Evolutionary conservation across 1,139 yeast species (phyloP), one percentile per base, ranked within the genome.

Genomic region (Wickerhamomyces sp.): DNA sequence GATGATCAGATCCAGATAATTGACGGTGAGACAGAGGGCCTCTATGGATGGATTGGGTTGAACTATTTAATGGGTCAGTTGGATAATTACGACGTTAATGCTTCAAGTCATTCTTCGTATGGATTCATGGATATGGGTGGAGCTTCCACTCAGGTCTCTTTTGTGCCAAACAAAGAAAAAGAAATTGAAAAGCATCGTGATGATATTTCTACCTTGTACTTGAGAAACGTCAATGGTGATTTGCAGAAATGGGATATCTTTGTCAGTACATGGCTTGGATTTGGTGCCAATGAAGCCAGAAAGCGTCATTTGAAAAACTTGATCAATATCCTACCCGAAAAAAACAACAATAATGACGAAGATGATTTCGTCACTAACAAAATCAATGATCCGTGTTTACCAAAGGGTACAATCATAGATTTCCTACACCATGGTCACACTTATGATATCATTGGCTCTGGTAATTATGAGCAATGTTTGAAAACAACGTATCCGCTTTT

Each of bases 41-140:
- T 82, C 3, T 85, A 81, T 55, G 95, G 94, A 1, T 85, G 95
- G 95, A 55, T 84, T 22, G 85, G 85, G 1, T 62, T 84, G 39
- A 85, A 85, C 54, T 84, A 83, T 58, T 58, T 84, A 35, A 67
- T 76, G 70, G 79, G 78, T 0, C 73, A 70, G 49, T 70, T 80
- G 36, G 61, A 76, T 39, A 59, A 68, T 37, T 78, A 71, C 52
- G 68, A 72, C 31, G 36, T 56, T 0, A 45, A 56, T 2, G 58
- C 56, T 2, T 39, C 41, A 1, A 54, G 48, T 3, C 81, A 74
- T 49, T 67, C 67, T n/a, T 76, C 88, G 0, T 73, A 76, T 42
- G 95, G 95, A 2, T 84, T 85, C 53, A 82, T 85, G 90, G 95
- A 84, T 58, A 84, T 84, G 95, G 95, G 95, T 7, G 95, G 95